phyloP scores from a whole-genome alignment of 345 rosid species.

The Eutrema heterophyllum region DNA sequence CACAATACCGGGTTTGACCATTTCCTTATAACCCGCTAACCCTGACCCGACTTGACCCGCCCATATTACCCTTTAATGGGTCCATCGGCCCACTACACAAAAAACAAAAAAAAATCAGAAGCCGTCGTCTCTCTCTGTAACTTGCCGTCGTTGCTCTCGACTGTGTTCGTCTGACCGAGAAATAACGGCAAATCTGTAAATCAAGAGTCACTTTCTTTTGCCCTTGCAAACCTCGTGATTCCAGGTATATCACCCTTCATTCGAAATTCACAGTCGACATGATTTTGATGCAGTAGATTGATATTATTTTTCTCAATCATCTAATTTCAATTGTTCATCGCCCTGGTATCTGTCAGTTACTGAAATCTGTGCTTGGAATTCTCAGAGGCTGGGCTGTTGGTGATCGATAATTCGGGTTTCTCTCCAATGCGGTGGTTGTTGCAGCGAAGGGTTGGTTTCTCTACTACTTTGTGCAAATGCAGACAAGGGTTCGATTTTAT shows the following conservation, averaged over 20 bases:
- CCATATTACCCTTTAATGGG: not conserved
- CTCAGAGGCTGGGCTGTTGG: not conserved
- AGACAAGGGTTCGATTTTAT: constrained; percentile 39
- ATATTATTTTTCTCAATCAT: too few relatives aligned
- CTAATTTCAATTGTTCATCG: too few relatives aligned
- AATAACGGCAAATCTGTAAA: too few relatives aligned
- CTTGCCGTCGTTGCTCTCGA: not conserved
- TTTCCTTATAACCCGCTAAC: not conserved
- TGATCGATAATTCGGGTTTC: not conserved
- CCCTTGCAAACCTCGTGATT: too few relatives aligned
- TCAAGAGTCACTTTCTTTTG: too few relatives aligned
- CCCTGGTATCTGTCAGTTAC: too few relatives aligned
- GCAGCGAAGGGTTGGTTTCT: constrained; percentile 3
- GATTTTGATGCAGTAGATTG: too few relatives aligned
- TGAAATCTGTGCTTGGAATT: too few relatives aligned
- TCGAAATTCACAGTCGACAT: too few relatives aligned
- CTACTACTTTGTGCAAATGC: constrained; percentile 27
- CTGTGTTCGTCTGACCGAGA: too few relatives aligned
- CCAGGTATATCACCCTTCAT: too few relatives aligned
- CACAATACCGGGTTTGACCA: constrained; percentile 23
- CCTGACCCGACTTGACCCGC: not conserved
- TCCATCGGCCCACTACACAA: not conserved
- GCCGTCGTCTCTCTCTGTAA: not conserved
- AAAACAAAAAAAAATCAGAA: not conserved
- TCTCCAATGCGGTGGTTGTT: constrained; percentile 31